A percentile compares a stretch with the other conserved stretches of the same genome.
phyloP scores from a whole-genome alignment of 345 rosid species.

The Hirschfeldia incana region DNA sequence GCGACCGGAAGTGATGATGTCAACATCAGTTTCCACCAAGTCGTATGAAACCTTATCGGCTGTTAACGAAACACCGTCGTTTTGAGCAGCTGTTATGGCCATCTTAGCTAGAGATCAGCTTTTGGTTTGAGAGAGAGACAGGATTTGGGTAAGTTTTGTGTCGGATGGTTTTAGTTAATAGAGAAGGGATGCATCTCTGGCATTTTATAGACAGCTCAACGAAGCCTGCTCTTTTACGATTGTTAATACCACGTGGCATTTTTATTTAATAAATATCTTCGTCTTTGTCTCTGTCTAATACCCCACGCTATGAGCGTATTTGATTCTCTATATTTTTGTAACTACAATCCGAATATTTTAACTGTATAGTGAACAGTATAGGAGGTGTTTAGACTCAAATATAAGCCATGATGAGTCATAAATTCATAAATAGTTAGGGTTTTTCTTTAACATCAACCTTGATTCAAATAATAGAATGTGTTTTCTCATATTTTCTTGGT shows the following conservation, averaged over 20 bases:
- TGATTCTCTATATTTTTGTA: not conserved
- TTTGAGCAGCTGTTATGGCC: not conserved
- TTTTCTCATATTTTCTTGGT: not conserved
- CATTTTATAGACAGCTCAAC: not conserved
- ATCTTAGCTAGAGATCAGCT: not conserved
- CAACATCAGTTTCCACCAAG: constrained; percentile 56
- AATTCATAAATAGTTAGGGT: no score
- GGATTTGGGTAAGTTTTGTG: not conserved
- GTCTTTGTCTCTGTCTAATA: not conserved
- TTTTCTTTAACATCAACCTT: not conserved
- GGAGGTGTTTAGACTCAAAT: not conserved
- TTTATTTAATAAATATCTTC: not conserved
- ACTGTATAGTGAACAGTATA: not conserved
- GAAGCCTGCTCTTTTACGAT: not conserved
- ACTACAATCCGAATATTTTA: not conserved
- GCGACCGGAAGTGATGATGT: constrained; percentile 67
- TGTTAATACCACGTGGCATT: not conserved
- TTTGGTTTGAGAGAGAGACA: not conserved
- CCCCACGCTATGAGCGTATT: not conserved
- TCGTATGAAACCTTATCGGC: constrained; percentile 27
- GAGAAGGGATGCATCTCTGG: not conserved
- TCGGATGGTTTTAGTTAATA: not conserved
- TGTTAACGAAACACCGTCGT: not conserved
- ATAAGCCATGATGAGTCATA: not conserved
- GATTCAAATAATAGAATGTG: not conserved